These are phyloP conservation scores for Penicillium atrosanguineum DNA, from an alignment of 495 filamentous ascomycete species.

Conservation along the genomic window DNA sequence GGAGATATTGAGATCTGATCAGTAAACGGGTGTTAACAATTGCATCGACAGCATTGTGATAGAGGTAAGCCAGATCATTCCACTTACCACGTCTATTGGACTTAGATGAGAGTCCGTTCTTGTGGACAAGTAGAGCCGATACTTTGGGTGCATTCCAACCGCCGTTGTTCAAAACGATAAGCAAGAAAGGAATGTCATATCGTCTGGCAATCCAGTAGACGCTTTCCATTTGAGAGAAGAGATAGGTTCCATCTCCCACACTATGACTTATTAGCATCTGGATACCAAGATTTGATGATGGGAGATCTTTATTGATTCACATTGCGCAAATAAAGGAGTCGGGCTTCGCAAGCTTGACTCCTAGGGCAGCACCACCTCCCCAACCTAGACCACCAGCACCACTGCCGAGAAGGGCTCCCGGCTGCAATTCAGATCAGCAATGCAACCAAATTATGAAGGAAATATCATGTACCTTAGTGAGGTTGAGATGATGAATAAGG, in stretches of 20 bases:
- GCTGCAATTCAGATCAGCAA: conserved; percentile 5
- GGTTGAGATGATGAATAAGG: conserved; percentile 62
- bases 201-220: conserved; percentile 87
- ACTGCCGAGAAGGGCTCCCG: conserved; percentile 33
- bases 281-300: no score
- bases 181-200: conserved; percentile 85
- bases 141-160: conserved; percentile 79
- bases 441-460: neutral
- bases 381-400: conserved; percentile 90
- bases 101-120: conserved; percentile 49
- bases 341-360: conserved; percentile 70
- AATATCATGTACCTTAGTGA: conserved; percentile 9
- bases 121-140: conserved; percentile 71
- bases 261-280: conserved; percentile 5
- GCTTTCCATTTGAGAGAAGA: conserved; percentile 78
- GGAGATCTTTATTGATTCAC: no score
- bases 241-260: conserved; percentile 82
- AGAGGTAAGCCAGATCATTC: no score
- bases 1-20: conserved; percentile 67
- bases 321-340: conserved; percentile 22
- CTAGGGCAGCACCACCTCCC: conserved; percentile 79
- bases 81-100: conserved; percentile 18
- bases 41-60: neutral
- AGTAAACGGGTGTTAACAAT: neutral
- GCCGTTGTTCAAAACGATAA: conserved; percentile 80